phyloP scores from a whole-genome alignment of 345 rosid species.

The Luvunga scandens region DNA sequence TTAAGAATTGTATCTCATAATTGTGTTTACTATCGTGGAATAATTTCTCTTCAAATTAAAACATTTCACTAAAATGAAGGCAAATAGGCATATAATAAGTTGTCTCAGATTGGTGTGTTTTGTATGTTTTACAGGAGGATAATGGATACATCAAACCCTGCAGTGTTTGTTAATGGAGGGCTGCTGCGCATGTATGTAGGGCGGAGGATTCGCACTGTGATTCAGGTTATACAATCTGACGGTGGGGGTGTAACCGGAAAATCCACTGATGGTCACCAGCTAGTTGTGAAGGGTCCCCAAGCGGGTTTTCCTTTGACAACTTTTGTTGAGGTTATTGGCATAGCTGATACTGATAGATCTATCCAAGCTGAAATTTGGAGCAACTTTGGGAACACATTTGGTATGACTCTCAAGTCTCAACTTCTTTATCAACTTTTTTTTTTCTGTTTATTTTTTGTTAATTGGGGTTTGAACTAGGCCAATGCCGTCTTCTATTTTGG shows the following conservation, averaged over 20 bases:
- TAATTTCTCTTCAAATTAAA: not conserved
- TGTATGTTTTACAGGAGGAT: slow-evolving; percentile 17
- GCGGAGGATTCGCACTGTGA: slow-evolving; percentile 66
- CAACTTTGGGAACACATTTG: slow-evolving; percentile 74
- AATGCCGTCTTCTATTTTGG: not conserved
- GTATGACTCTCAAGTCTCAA: slow-evolving; percentile 30
- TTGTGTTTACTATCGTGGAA: not conserved
- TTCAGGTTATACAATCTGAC: slow-evolving; percentile 63
- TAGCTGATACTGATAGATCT: slow-evolving; percentile 66
- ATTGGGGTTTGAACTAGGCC: not conserved
- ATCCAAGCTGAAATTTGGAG: slow-evolving; percentile 70
- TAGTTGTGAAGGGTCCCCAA: slow-evolving; percentile 55
- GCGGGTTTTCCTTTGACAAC: slow-evolving; percentile 46
- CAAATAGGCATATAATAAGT: not conserved
- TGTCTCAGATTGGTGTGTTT: not conserved
- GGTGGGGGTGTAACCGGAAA: slow-evolving; percentile 53
- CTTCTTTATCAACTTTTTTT: not conserved
- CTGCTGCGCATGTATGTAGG: slow-evolving; percentile 54
- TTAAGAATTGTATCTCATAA: not conserved
- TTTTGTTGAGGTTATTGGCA: slow-evolving; percentile 83
- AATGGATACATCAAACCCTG: slow-evolving; percentile 89
- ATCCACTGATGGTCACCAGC: slow-evolving; percentile 65
- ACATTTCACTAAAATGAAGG: not conserved
- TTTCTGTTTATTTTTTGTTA: no score
- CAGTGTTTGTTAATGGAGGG: slow-evolving; percentile 79